Conservation (phyloP, 2,329 filamentous ascomycete species). For the Botryotinia calthae region DNA sequence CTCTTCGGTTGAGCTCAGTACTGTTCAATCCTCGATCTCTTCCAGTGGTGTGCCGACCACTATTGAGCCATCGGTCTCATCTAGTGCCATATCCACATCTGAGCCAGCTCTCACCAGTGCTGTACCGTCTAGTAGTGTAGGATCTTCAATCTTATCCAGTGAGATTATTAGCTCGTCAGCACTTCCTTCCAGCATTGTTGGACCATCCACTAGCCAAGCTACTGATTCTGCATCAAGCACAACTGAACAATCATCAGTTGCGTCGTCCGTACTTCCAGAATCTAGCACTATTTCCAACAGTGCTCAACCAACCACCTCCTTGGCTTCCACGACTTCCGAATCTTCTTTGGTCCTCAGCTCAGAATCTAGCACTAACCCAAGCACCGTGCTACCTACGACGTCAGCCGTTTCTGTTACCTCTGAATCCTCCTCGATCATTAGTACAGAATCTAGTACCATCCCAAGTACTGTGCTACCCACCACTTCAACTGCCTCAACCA, state of each 20-base stretch:
- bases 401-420: not conserved
- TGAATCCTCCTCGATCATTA: not conserved
- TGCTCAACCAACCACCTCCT: not conserved
- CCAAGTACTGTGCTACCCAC: not conserved
- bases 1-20: not conserved
- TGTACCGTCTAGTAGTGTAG: not conserved
- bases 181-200: not conserved
- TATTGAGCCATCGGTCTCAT: not conserved
- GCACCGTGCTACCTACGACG: not conserved
- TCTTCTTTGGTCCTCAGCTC: not conserved
- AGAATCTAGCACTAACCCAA: not conserved
- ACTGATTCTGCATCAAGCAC: not conserved
- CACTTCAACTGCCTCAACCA: not conserved
- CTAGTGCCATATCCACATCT: not conserved
- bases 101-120: not conserved
- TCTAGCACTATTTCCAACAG: not conserved
- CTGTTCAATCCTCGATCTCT: not conserved
- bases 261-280: not conserved
- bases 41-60: not conserved
- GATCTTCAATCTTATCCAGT: not conserved
- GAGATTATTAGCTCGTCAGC: not conserved
- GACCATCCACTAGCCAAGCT: not conserved
- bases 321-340: not conserved
- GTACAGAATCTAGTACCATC: not conserved
- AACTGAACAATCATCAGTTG: not conserved